These are phyloP conservation scores for Cystoisospora suis DNA, from an alignment of 169 alveolate genomes.

Conservation along the genomic window DNA sequence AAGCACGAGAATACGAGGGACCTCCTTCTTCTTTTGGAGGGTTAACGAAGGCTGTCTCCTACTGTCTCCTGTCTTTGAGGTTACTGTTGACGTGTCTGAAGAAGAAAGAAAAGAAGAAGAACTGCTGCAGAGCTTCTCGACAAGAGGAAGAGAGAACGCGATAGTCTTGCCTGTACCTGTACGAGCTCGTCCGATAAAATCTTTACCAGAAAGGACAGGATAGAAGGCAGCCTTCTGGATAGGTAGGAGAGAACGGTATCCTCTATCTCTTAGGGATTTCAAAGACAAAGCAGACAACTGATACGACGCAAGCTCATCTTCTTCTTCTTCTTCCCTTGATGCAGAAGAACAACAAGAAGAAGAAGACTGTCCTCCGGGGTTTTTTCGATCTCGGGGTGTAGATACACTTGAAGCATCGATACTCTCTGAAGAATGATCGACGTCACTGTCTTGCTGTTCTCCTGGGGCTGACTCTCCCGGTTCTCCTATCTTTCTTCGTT, in stretches of 20 bases:
- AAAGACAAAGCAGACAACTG: neutral
- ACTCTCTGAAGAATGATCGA: too few relatives aligned
- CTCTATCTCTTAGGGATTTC: neutral
- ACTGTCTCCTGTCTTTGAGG: neutral
- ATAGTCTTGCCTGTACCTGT: constrained; percentile 68
- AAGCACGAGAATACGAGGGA: neutral
- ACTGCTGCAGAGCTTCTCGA: constrained; percentile 29
- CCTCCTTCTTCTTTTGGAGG: neutral
- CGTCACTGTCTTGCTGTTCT: too few relatives aligned
- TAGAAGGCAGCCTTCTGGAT: neutral
- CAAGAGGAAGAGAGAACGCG: constrained; percentile 53
- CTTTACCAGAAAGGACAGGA: neutral
- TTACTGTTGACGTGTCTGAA: neutral
- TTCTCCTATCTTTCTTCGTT: too few relatives aligned
- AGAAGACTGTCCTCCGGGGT: neutral
- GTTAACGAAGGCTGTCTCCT: too few relatives aligned
- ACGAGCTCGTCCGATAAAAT: constrained; percentile 38
- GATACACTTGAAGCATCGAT: too few relatives aligned
- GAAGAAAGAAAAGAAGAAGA: neutral
- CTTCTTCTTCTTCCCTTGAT: neutral
- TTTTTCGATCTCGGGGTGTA: too few relatives aligned
- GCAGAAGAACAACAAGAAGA: neutral
- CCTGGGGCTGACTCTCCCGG: too few relatives aligned
- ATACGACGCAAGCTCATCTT: neutral
- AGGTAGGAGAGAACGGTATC: neutral